Conservation (phyloP, 1,284 basidiomycete genomes). For the Wallemia mellicola region DNA sequence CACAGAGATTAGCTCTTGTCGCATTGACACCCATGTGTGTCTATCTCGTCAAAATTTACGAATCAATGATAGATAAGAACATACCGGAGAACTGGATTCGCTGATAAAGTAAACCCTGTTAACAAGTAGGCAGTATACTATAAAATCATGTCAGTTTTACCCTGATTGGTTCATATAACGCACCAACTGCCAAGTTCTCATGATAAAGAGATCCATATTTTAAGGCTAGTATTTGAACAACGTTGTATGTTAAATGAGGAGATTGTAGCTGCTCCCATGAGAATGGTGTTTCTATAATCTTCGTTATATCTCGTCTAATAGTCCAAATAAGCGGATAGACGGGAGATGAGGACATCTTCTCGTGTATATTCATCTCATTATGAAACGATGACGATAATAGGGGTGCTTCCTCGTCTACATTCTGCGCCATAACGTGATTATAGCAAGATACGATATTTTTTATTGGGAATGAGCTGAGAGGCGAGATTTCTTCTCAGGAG, state of each 20-base stretch:
- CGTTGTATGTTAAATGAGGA: not conserved
- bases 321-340: not conserved
- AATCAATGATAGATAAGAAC: no score
- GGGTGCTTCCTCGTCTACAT: not conserved
- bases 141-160: no score
- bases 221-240: not conserved
- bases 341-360: not conserved
- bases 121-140: not conserved
- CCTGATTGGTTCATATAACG: no score
- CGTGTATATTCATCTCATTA: not conserved
- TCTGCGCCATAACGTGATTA: not conserved
- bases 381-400: not conserved
- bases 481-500: not conserved
- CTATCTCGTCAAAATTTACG: no score
- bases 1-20: slow-evolving; percentile 47
- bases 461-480: not conserved
- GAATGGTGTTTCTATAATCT: not conserved
- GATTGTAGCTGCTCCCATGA: not conserved
- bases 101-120: not conserved
- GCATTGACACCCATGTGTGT: slow-evolving; percentile 1
- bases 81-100: not conserved
- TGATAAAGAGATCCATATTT: not conserved
- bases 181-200: not conserved
- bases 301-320: not conserved
- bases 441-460: not conserved